Evolutionary conservation across 2,329 filamentous ascomycete genomes (phyloP).

Genomic region (Calycina herbarum): DNA sequence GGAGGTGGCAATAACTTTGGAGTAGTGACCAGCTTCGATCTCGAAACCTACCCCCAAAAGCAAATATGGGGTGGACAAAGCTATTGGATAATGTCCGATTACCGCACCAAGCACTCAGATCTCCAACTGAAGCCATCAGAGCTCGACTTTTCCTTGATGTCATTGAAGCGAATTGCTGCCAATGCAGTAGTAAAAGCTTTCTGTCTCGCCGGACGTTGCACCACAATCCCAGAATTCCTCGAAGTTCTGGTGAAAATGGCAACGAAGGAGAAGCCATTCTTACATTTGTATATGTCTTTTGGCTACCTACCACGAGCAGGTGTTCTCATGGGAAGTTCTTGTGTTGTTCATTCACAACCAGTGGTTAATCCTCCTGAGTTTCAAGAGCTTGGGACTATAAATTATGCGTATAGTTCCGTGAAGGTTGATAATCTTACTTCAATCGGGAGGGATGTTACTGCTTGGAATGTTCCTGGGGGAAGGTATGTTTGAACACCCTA

Average conservation of each 20-base stretch:
- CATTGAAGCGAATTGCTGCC: neutral
- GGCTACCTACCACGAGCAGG: neutral
- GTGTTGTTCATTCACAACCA: neutral
- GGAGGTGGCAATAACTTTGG: constrained; percentile 36
- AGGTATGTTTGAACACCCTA: neutral
- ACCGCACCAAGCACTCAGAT: too few relatives aligned
- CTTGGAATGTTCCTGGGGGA: neutral
- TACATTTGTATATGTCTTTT: constrained; percentile 5
- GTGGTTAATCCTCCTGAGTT: neutral
- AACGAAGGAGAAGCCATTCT: neutral
- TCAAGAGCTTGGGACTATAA: neutral
- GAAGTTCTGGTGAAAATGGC: neutral
- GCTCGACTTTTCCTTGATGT: neutral
- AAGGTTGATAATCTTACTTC: neutral
- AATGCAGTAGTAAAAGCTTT: neutral
- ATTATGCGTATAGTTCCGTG: neutral
- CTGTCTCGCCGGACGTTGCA: neutral
- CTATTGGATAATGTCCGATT: neutral
- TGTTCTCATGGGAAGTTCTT: neutral
- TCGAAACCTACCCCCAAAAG: constrained; percentile 18
- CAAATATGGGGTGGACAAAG: constrained; percentile 3
- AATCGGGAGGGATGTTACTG: neutral
- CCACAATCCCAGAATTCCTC: neutral
- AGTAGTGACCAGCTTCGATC: constrained; percentile 44
- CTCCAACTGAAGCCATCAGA: neutral